A percentile compares a stretch with the other conserved stretches of the same genome.
Evolutionary conservation across 352 stramenopile species (phyloP).

Genomic region (Pythium chondricola): DNA sequence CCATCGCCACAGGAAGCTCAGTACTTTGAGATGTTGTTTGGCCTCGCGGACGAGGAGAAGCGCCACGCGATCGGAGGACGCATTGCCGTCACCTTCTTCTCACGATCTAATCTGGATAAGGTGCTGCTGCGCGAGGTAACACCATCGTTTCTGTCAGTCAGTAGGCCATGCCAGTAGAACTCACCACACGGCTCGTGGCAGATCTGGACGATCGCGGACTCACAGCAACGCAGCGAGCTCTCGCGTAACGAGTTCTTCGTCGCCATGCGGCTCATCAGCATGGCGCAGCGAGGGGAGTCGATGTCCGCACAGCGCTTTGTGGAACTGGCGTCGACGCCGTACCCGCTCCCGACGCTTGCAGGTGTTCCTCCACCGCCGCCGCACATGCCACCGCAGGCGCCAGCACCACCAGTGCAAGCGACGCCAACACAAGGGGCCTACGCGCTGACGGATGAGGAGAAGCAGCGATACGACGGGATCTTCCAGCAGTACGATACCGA

Average conservation of each 20-base stretch:
- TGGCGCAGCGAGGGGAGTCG: constrained; percentile 72
- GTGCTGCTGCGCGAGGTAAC: constrained; percentile 56
- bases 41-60: constrained; percentile 79
- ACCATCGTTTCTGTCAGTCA: neutral
- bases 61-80: constrained; percentile 81
- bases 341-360: constrained; percentile 56
- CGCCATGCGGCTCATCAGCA: constrained; percentile 79
- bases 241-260: constrained; percentile 81
- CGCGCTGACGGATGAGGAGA: constrained; percentile 84
- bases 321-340: constrained; percentile 48
- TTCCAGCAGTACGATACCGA: constrained; percentile 92
- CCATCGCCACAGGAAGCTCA: constrained; percentile 58
- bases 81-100: constrained; percentile 92
- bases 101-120: constrained; percentile 88
- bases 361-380: constrained; percentile 42
- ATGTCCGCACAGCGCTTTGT: constrained; percentile 64
- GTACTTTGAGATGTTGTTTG: constrained; percentile 91
- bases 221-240: constrained; percentile 63
- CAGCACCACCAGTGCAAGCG: neutral
- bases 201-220: constrained; percentile 79
- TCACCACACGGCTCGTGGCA: constrained; percentile 7
- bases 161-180: neutral
- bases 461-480: constrained; percentile 85
- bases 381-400: constrained; percentile 3
- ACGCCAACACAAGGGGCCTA: constrained; percentile 35